phyloP scores from a whole-genome alignment of 129 eudicot species.

The Erigeron canadensis region DNA sequence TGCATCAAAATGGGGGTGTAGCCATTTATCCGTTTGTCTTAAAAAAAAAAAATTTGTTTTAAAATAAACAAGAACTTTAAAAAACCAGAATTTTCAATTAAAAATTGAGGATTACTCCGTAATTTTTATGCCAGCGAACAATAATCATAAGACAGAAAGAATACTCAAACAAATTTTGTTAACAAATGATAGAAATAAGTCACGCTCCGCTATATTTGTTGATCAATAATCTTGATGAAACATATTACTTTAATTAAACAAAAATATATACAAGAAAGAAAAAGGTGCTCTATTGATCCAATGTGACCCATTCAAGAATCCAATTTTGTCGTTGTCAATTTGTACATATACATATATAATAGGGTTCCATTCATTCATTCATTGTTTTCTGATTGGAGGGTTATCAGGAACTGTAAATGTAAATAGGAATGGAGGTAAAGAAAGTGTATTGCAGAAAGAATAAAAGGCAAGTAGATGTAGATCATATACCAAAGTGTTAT shows the following conservation, averaged over 20 bases:
- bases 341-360: neutral
- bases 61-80: no score
- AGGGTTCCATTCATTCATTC: slow-evolving; percentile 19
- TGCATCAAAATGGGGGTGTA: no score
- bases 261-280: slow-evolving; percentile 13
- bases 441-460: slow-evolving; percentile 36
- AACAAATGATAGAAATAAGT: no score
- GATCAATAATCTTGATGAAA: no score
- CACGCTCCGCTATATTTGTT: no score
- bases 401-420: neutral
- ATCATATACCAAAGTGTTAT: slow-evolving; percentile 40
- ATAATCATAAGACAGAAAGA: no score
- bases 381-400: slow-evolving; percentile 15
- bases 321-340: slow-evolving; percentile 22
- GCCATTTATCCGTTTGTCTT: no score
- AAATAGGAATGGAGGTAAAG: slow-evolving; percentile 32
- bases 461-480: slow-evolving; percentile 34
- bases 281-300: slow-evolving; percentile 22
- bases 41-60: no score
- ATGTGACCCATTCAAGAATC: slow-evolving; percentile 33
- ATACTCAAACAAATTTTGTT: no score
- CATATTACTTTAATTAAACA: neutral
- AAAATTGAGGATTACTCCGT: no score
- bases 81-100: no score
- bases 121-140: no score